These are phyloP conservation scores for Exophiala sp. DNA, from an alignment of 2,329 filamentous ascomycete species.

Conservation along the genomic window DNA sequence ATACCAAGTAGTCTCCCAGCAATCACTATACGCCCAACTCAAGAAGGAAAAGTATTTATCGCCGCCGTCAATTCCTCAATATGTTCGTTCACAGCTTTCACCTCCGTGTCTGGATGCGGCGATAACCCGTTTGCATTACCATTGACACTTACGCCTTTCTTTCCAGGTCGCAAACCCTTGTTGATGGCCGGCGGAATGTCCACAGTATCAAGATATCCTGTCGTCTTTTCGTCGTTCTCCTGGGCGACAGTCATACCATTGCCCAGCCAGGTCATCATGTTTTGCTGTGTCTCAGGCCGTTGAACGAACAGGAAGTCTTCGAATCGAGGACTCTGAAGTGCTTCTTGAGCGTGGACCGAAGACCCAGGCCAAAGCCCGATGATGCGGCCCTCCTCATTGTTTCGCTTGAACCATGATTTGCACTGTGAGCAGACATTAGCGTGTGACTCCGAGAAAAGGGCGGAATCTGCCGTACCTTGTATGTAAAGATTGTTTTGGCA, in stretches of 20 bases:
- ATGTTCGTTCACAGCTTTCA: neutral
- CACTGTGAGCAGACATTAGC: constrained; percentile 56
- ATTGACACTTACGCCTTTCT: neutral
- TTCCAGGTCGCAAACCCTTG: neutral
- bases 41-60: neutral
- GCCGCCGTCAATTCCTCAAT: neutral
- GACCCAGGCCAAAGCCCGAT: constrained; percentile 69
- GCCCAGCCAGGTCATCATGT: constrained; percentile 7
- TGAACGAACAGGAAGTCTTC: constrained; percentile 58
- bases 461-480: constrained; percentile 19
- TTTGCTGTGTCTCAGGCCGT: constrained; percentile 1
- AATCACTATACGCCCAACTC: no score
- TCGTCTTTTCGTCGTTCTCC: constrained; percentile 6
- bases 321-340: constrained; percentile 56
- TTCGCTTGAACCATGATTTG: constrained; percentile 70
- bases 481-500: constrained; percentile 47
- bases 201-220: constrained; percentile 11
- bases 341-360: constrained; percentile 58
- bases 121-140: neutral
- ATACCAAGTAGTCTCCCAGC: no score
- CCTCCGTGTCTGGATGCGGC: neutral
- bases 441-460: neutral
- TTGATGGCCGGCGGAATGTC: constrained; percentile 13
- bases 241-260: constrained; percentile 13
- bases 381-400: constrained; percentile 58